These are phyloP conservation scores for Lumnitzera littorea DNA, from an alignment of 345 rosid genomes.

Conservation along the genomic window DNA sequence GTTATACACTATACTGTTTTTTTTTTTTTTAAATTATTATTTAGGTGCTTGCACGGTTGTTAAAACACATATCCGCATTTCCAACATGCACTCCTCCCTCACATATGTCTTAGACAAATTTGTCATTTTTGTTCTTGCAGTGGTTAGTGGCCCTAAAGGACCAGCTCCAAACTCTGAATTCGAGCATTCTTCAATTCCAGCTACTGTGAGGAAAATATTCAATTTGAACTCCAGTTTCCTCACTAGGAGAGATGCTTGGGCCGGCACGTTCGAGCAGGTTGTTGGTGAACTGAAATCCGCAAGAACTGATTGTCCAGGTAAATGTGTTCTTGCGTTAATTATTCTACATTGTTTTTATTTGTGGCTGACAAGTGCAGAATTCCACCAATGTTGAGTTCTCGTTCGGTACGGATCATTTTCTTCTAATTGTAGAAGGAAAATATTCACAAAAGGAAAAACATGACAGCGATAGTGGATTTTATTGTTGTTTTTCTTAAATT, in stretches of 20 bases:
- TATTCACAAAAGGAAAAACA: not conserved
- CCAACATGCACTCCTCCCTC: too few relatives aligned
- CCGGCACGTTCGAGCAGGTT: constrained; percentile 80
- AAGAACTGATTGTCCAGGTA: constrained; percentile 90
- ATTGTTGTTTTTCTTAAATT: not conserved
- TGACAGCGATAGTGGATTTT: not conserved
- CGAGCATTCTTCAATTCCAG: constrained; percentile 94
- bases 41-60: too few relatives aligned
- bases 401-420: too few relatives aligned
- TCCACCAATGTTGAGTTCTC: too few relatives aligned
- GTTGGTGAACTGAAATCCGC: constrained; percentile 58
- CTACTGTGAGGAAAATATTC: constrained; percentile 90
- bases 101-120: not conserved
- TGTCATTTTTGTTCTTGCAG: constrained; percentile 24
- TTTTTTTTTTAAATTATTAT: too few relatives aligned
- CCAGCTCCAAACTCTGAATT: constrained; percentile 72
- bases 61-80: too few relatives aligned
- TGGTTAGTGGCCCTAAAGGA: constrained; percentile 57
- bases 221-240: constrained; percentile 77
- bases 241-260: constrained; percentile 98
- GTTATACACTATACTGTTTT: too few relatives aligned
- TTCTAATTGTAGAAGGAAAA: not conserved
- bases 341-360: not conserved
- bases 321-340: not conserved
- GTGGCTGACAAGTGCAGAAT: too few relatives aligned